Conservation (phyloP, 257 asterid genomes). For the Cinchona pubescens region DNA sequence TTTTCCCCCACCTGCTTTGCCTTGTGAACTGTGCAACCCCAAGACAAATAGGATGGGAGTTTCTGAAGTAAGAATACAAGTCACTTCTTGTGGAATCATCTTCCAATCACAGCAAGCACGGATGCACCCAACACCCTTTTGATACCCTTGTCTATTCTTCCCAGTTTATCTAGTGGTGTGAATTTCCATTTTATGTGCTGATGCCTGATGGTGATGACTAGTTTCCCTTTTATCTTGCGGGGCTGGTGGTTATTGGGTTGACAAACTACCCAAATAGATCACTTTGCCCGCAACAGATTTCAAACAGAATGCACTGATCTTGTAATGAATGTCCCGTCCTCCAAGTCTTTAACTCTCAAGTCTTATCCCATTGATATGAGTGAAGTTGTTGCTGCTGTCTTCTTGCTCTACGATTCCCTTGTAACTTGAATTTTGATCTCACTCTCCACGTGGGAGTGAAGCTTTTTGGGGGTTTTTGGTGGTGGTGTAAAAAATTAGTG, state of each 20-base stretch:
- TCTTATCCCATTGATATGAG: not conserved
- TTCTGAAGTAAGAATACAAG: not conserved
- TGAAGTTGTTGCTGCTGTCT: not conserved
- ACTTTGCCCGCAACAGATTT: not conserved
- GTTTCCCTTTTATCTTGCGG: not conserved
- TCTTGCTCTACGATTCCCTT: not conserved
- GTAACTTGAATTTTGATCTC: not conserved
- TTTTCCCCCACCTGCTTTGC: not conserved
- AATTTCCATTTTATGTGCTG: not conserved
- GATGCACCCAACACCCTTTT: not conserved
- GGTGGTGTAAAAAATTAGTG: too few relatives aligned
- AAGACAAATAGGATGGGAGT: not conserved
- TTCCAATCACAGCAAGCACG: not conserved
- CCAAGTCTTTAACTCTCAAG: too few relatives aligned
- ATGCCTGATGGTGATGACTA: not conserved
- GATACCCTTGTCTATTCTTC: not conserved
- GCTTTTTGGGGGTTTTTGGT: not conserved
- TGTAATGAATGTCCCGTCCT: too few relatives aligned
- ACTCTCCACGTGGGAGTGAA: not conserved
- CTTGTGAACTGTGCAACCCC: not conserved
- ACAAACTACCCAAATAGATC: conserved; percentile 4
- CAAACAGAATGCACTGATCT: not conserved
- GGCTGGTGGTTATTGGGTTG: not conserved
- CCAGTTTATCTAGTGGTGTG: not conserved
- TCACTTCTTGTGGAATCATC: not conserved